These are phyloP conservation scores for Choanephora cucurbitarum DNA, from an alignment of 371 early-diverging fungal genomes.

Conservation along the genomic window DNA sequence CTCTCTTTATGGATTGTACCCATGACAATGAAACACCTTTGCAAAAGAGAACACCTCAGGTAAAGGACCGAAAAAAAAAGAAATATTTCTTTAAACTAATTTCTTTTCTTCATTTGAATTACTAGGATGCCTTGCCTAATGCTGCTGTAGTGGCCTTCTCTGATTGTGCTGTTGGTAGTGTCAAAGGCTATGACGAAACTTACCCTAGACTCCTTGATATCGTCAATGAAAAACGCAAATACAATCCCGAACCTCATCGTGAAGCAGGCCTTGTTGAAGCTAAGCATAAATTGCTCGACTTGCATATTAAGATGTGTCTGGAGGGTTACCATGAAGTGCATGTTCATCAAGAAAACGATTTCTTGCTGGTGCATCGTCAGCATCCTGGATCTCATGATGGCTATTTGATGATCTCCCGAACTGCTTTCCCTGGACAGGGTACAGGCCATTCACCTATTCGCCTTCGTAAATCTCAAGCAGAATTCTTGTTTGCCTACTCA, in stretches of 20 bases:
- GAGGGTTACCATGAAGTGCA: slow-evolving; percentile 88
- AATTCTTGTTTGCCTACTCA: slow-evolving; percentile 55
- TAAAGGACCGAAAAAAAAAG: slow-evolving; percentile 5
- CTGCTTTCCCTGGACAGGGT: slow-evolving; percentile 67
- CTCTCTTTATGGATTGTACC: slow-evolving; percentile 97
- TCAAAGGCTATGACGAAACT: slow-evolving; percentile 95
- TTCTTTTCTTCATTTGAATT: background rate
- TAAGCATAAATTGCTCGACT: slow-evolving; percentile 70
- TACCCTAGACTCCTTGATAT: slow-evolving; percentile 86
- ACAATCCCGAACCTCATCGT: slow-evolving; percentile 56
- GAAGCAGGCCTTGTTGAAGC: slow-evolving; percentile 66
- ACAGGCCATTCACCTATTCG: slow-evolving; percentile 60
- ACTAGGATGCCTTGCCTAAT: slow-evolving; percentile 84
- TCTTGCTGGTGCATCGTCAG: slow-evolving; percentile 88
- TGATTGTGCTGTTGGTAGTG: slow-evolving; percentile 89
- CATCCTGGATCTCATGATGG: slow-evolving; percentile 91
- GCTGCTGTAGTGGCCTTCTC: slow-evolving; percentile 91
- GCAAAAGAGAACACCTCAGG: slow-evolving; percentile 79
- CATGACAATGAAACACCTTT: slow-evolving; percentile 97
- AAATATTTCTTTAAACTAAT: background rate
- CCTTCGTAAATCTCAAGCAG: slow-evolving; percentile 62
- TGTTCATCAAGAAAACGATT: slow-evolving; percentile 93
- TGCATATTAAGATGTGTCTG: slow-evolving; percentile 82
- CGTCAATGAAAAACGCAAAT: slow-evolving; percentile 83
- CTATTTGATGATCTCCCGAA: slow-evolving; percentile 86